Evolutionary conservation across 768 basidiomycete genomes (phyloP).

Genomic region (Mycena galericulata): DNA sequence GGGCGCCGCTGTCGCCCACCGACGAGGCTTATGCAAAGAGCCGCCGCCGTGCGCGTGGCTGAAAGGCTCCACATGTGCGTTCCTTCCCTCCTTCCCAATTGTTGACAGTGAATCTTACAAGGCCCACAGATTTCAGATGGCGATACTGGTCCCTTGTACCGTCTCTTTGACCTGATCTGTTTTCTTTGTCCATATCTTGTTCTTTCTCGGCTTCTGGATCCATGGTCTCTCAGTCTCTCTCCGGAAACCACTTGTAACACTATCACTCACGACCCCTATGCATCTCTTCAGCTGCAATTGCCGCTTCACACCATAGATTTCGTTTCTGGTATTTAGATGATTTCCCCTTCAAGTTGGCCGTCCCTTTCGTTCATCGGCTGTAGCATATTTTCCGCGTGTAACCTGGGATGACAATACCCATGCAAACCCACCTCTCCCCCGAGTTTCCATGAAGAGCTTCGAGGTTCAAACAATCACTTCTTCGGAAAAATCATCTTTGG

Average conservation of each 20-base stretch:
- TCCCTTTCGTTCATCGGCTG: conserved; percentile 1
- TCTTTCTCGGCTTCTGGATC: too few species aligned
- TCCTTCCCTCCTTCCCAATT: too few species aligned
- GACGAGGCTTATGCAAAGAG: conserved; percentile 23
- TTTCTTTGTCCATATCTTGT: too few species aligned
- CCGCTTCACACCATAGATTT: conserved; percentile 9
- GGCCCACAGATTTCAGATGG: too few species aligned
- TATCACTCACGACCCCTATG: neutral
- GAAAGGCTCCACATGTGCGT: neutral
- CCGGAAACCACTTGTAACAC: neutral
- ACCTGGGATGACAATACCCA: neutral
- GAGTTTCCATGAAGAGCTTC: too few species aligned
- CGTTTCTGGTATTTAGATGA: neutral
- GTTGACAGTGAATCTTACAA: too few species aligned
- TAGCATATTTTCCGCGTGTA: conserved; percentile 11
- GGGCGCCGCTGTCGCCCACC: conserved; percentile 13
- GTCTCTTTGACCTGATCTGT: too few species aligned
- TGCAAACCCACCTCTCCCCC: too few species aligned
- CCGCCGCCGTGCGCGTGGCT: conserved; percentile 8
- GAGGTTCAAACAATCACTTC: too few species aligned
- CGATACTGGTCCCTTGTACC: too few species aligned
- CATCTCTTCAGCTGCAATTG: neutral
- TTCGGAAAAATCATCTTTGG: too few species aligned
- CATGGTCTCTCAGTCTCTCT: too few species aligned
- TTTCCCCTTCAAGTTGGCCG: neutral